Base-by-base conservation (phyloP, 805 yeast genomes). In the Saccharomycopsis amapae region DNA sequence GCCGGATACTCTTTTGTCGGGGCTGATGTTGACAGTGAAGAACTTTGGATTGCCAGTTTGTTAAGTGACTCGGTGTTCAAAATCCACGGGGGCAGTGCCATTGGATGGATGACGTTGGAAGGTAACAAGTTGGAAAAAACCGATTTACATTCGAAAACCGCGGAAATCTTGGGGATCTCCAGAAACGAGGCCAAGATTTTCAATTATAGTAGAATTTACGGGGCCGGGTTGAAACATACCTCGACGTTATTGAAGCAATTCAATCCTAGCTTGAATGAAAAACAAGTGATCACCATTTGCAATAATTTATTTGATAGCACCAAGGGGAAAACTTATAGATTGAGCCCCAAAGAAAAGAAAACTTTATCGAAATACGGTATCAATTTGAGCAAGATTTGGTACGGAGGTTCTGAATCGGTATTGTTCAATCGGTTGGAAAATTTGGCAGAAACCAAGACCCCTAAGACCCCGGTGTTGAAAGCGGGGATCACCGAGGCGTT, bases 21-120 rank as follows among this genome's bases (percentile, higher is more conserved):
- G 7, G 99, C 99, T 0, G 99, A 93, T 68, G 99, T 93, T 6
- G 99, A 93, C 62, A 86, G 96, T 32, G 98, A 93, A 59, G 99
- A 93, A 59, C 69, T 93, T 36, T 93, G 99, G 99, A 93, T 93
- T 54, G 98, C 98, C 0, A 84, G 96, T 17, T 66, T 94, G 20
- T 80, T 90, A 26, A 97, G 98, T 2, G 99, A 93, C 60, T 81
- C 97, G 0, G 76, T 81, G 43, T 86, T 90, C 63, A 77, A 81
- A 28, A 67, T 85, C 20, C 99, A 93, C 62, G 99, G 98, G 4
- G 94, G 94, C 12, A 87, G 97, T 0, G 95, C 97, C 0, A 74
- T 94, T 45, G 97, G 97, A 0, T 94, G 98, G 98, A 94, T 93
- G 99, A 89, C 97, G 1, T 70, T 93, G 46, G 99, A 93, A 67